Percentiles rank a stretch among this genome's conserved stretches.
Conservation (phyloP, 1,284 basidiomycete species). For the Cryptococcus neoformans region DNA sequence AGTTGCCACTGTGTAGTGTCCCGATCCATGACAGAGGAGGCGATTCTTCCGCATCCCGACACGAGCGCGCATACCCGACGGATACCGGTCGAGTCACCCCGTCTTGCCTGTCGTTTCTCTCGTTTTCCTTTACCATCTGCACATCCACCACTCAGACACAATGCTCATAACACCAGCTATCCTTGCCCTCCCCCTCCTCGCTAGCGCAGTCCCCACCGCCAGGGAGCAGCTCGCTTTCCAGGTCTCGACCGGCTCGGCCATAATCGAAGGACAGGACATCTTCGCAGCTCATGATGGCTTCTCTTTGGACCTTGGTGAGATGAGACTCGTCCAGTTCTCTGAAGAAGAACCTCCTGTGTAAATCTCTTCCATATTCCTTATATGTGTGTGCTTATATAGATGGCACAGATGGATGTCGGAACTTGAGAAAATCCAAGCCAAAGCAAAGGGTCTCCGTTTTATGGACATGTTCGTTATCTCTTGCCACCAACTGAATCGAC, state of each 20-base stretch:
- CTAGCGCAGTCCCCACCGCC: slow-evolving; percentile 30
- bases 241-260: background rate
- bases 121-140: background rate
- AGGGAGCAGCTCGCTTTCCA: slow-evolving; percentile 18
- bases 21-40: too few species aligned
- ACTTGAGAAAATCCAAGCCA: slow-evolving; percentile 77
- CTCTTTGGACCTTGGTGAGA: slow-evolving; percentile 63
- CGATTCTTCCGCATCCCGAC: too few species aligned
- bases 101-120: too few species aligned
- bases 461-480: slow-evolving; percentile 70
- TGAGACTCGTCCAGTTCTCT: slow-evolving; percentile 70
- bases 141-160: slow-evolving; percentile 3
- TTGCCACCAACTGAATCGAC: background rate
- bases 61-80: too few species aligned
- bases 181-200: slow-evolving; percentile 33
- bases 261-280: background rate
- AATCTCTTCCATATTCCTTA: slow-evolving; percentile 2
- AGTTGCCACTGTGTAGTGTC: too few species aligned
- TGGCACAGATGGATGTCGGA: slow-evolving; percentile 69
- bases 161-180: slow-evolving; percentile 36
- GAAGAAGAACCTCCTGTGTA: slow-evolving; percentile 57
- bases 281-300: slow-evolving; percentile 6
- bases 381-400: background rate
- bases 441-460: slow-evolving; percentile 61
- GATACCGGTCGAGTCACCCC: too few species aligned